Evolutionary conservation across 306 rosid species (phyloP).

Genomic region (barrel medic (Medicago truncatula)): MtrunA17r5.0-ANR NC_053042.1:42425501-42426000

Average conservation of each 20-base stretch:
- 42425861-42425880: no score
- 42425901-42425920: no score
- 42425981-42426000: background rate
- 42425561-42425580: background rate
- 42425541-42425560: constrained; percentile 59
- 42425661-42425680: background rate
- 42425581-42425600: background rate
- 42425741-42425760: constrained; percentile 8
- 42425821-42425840: no score
- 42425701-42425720: constrained; percentile 4
- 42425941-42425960: constrained; percentile 19
- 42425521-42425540: constrained; percentile 97
- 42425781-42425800: constrained; percentile 9
- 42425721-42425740: background rate
- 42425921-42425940: no score
- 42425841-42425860: no score
- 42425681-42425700: background rate
- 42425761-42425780: background rate
- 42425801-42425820: constrained; percentile 19
- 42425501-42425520: constrained; percentile 90
- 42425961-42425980: background rate
- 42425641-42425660: constrained; percentile 6
- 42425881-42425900: no score
- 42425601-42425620: background rate
- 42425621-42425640: background rate